Evolutionary conservation across 1,284 basidiomycete species (phyloP).

Genomic region (Neotropicomus parvogracilis): DNA sequence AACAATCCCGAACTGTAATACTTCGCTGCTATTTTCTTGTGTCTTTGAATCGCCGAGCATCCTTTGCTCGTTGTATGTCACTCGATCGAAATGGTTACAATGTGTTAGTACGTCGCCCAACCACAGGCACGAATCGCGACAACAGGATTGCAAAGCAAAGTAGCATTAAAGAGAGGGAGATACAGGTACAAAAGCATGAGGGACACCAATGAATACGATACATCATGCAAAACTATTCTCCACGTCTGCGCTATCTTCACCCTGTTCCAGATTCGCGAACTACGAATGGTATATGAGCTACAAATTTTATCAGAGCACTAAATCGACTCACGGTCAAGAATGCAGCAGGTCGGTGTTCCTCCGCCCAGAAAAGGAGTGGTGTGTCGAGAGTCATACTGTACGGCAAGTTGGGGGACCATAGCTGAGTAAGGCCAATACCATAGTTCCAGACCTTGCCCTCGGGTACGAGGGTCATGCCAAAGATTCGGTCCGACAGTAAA

Average conservation of each 20-base stretch:
- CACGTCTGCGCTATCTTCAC: slow-evolving; percentile 86
- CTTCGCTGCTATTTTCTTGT: slow-evolving; percentile 17
- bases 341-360: slow-evolving; percentile 87
- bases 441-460: slow-evolving; percentile 95
- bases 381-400: slow-evolving; percentile 90
- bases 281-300: slow-evolving; percentile 28
- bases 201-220: slow-evolving; percentile 14
- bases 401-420: slow-evolving; percentile 83
- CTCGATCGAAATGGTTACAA: not conserved
- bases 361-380: slow-evolving; percentile 93
- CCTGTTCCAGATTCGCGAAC: slow-evolving; percentile 83
- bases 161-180: not conserved
- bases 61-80: not conserved
- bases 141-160: not conserved
- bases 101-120: not conserved
- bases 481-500: slow-evolving; percentile 88
- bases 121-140: not conserved
- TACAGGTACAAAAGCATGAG: slow-evolving; percentile 13
- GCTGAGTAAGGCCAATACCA: slow-evolving; percentile 85
- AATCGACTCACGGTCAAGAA: slow-evolving; percentile 73
- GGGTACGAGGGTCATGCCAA: slow-evolving; percentile 88
- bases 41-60: slow-evolving; percentile 1
- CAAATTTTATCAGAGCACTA: not conserved
- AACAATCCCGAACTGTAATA: slow-evolving; percentile 6
- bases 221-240: slow-evolving; percentile 79